A percentile compares a stretch with the other conserved stretches of the same genome.
Conservation (phyloP, 805 yeast genomes). For the Starmerella cellae region DNA sequence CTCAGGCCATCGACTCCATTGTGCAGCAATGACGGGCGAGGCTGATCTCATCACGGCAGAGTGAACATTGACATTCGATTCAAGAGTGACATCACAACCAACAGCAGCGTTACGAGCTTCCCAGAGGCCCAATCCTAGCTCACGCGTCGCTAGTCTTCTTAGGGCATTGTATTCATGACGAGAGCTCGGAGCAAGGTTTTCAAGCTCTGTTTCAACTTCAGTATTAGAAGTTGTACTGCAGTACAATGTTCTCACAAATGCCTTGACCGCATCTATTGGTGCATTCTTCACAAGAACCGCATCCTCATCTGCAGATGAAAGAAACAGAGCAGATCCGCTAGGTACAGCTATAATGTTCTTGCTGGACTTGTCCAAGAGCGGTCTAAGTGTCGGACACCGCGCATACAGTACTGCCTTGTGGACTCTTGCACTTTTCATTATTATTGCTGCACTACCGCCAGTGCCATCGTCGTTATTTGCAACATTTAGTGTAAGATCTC, state of each 20-base stretch:
- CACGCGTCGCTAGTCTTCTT: constrained; percentile 8
- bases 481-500: background rate
- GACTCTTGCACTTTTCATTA: too few relatives aligned
- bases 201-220: background rate
- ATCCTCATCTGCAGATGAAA: background rate
- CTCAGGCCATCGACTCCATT: constrained; percentile 11
- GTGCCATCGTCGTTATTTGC: background rate
- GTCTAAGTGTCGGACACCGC: constrained; percentile 17
- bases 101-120: constrained; percentile 7
- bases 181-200: background rate
- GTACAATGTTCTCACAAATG: constrained; percentile 11
- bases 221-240: background rate
- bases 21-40: constrained; percentile 16
- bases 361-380: background rate
- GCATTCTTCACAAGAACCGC: background rate
- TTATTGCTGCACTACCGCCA: background rate
- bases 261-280: constrained; percentile 6
- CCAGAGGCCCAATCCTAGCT: constrained; percentile 15
- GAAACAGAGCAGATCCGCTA: constrained; percentile 10
- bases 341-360: constrained; percentile 8
- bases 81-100: constrained; percentile 14
- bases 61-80: constrained; percentile 1
- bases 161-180: constrained; percentile 16
- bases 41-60: constrained; percentile 5
- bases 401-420: constrained; percentile 15